phyloP scores from a whole-genome alignment of 2,329 filamentous ascomycete genomes.

The Ceratocystis lukuohia region DNA sequence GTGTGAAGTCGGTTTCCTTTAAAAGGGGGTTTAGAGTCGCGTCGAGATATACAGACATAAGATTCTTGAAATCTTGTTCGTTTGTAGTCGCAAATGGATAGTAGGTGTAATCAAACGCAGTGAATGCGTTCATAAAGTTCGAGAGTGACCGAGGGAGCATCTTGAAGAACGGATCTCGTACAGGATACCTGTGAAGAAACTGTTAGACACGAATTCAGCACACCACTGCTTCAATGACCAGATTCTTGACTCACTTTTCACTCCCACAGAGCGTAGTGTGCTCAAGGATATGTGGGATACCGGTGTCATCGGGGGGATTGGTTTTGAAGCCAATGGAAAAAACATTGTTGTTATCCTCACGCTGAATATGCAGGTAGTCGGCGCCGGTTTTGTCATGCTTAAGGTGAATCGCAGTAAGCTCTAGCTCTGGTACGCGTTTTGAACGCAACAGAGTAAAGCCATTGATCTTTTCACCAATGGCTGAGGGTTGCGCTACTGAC shows the following conservation, averaged over 20 bases:
- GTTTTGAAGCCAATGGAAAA: slow-evolving; percentile 99
- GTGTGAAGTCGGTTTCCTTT: slow-evolving; percentile 81
- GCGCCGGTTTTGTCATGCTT: slow-evolving; percentile 92
- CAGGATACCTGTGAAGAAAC: slow-evolving; percentile 59
- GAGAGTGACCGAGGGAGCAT: slow-evolving; percentile 97
- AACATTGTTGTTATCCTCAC: slow-evolving; percentile 97
- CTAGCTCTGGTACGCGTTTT: slow-evolving; percentile 87
- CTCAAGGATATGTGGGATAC: slow-evolving; percentile 91
- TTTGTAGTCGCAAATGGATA: slow-evolving; percentile 98
- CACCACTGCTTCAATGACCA: slow-evolving; percentile 6
- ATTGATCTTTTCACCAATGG: slow-evolving; percentile 72
- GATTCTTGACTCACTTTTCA: slow-evolving; percentile 50
- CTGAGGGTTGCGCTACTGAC: slow-evolving; percentile 34
- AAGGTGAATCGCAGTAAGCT: slow-evolving; percentile 79
- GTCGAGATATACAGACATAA: slow-evolving; percentile 93
- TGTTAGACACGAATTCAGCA: slow-evolving; percentile 23
- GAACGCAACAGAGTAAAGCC: slow-evolving; percentile 83
- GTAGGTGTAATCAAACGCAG: slow-evolving; percentile 87
- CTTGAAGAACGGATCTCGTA: slow-evolving; percentile 98
- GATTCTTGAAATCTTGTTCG: slow-evolving; percentile 82
- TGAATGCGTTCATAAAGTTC: slow-evolving; percentile 99
- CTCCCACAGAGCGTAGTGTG: slow-evolving; percentile 95
- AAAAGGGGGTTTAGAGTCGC: slow-evolving; percentile 81
- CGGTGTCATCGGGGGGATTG: slow-evolving; percentile 90
- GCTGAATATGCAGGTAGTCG: slow-evolving; percentile 86